Evolutionary conservation across 169 alveolate genomes (phyloP).

Genomic region (Perkinsus olseni): DNA sequence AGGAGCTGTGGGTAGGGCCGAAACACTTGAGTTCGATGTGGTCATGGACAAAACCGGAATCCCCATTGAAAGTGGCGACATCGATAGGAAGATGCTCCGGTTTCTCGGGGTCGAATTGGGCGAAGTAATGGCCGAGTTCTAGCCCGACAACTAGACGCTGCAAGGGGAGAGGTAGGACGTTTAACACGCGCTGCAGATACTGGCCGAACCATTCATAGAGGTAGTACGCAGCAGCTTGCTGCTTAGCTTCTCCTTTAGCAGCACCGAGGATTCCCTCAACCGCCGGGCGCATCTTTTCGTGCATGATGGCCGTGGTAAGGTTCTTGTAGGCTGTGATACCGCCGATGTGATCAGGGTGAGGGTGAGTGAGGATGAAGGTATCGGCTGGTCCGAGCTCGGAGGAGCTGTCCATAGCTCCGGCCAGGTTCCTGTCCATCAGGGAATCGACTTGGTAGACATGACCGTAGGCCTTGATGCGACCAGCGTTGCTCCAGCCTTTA

Average conservation of each 20-base stretch:
- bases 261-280: background rate
- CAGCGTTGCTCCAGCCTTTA: background rate
- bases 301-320: background rate
- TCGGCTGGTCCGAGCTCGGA: background rate
- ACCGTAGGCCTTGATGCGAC: background rate
- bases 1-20: background rate
- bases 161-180: background rate
- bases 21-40: background rate
- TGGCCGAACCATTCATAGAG: background rate
- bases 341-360: background rate
- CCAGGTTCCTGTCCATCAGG: background rate
- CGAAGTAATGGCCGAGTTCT: background rate
- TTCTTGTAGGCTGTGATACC: background rate
- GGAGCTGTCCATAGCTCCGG: background rate
- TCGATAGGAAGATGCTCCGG: background rate
- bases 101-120: background rate
- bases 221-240: background rate
- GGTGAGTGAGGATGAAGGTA: background rate
- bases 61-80: background rate
- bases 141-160: background rate
- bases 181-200: background rate
- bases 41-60: background rate
- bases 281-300: background rate
- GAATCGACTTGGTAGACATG: background rate
- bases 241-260: background rate